Percentiles rank a stretch among this genome's conserved stretches.
Conservation (phyloP, 805 yeast genomes). For the Spathaspora passalidarum region DNA sequence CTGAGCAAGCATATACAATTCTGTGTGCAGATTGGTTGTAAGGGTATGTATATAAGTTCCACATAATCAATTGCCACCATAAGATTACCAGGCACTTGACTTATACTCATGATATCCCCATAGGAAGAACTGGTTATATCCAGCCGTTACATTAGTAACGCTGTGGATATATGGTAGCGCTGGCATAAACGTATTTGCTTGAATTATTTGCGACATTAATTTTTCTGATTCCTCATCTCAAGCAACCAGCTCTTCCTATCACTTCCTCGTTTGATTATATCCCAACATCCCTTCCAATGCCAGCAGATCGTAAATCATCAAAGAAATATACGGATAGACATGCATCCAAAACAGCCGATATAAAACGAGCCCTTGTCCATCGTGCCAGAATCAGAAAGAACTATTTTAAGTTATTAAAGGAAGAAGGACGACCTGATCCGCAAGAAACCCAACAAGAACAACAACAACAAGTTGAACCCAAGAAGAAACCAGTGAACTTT, state of each 20-base stretch:
- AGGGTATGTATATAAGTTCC: too few species aligned
- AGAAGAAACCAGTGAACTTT: slow-evolving; percentile 32
- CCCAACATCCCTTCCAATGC: not conserved
- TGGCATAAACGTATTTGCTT: not conserved
- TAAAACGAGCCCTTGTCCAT: slow-evolving; percentile 72
- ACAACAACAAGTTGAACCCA: slow-evolving; percentile 13
- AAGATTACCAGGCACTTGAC: too few species aligned
- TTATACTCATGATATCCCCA: too few species aligned
- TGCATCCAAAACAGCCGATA: slow-evolving; percentile 54
- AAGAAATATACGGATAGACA: slow-evolving; percentile 17
- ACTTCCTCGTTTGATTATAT: too few species aligned
- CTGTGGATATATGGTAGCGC: not conserved
- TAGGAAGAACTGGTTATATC: too few species aligned
- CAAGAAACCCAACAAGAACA: slow-evolving; percentile 13
- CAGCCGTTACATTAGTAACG: not conserved
- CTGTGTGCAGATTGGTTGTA: too few species aligned
- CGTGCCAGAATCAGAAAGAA: slow-evolving; percentile 77
- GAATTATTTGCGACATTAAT: not conserved
- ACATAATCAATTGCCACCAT: too few species aligned
- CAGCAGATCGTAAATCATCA: not conserved
- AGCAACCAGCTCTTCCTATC: too few species aligned
- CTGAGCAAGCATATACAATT: too few species aligned
- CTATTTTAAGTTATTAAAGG: slow-evolving; percentile 74
- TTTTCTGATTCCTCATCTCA: not conserved
- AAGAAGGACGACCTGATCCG: slow-evolving; percentile 48